Conservation (phyloP, 139 green algal genomes). For the Micromonas pusilla region DNA sequence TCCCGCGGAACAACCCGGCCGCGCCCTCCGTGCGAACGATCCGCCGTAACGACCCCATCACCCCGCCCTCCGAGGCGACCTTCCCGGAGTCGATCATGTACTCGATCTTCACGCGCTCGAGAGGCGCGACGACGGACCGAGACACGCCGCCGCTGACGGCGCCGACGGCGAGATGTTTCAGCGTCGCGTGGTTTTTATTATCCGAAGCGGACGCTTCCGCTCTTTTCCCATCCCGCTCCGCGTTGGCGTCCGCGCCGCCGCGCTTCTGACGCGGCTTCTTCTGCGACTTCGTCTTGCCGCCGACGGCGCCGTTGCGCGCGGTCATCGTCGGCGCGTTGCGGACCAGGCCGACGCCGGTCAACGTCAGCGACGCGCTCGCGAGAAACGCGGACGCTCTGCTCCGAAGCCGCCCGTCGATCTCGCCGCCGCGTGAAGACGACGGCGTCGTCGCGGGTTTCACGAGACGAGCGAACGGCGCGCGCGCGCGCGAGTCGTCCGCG, state of each 20-base stretch:
- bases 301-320: background rate
- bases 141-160: slow-evolving; percentile 26
- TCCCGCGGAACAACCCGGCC: slow-evolving; percentile 13
- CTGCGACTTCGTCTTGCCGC: background rate
- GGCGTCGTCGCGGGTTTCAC: too few species aligned
- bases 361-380: background rate
- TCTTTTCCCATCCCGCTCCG: too few species aligned
- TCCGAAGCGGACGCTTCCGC: too few species aligned
- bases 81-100: slow-evolving; percentile 25
- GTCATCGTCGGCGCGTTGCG: background rate
- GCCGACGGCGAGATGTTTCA: background rate
- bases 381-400: background rate
- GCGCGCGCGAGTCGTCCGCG: too few species aligned
- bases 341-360: background rate
- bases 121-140: slow-evolving; percentile 20
- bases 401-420: too few species aligned
- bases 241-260: background rate
- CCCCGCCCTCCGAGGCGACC: background rate
- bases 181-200: too few species aligned
- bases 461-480: too few species aligned
- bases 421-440: too few species aligned
- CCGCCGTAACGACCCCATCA: background rate
- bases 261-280: background rate
- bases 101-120: slow-evolving; percentile 31
- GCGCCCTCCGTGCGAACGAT: slow-evolving; percentile 17